A percentile compares a stretch with the other conserved stretches of the same genome.
Evolutionary conservation across 1,139 yeast species (phyloP).

Genomic region (Sugiyamaella grinbergsii): DNA sequence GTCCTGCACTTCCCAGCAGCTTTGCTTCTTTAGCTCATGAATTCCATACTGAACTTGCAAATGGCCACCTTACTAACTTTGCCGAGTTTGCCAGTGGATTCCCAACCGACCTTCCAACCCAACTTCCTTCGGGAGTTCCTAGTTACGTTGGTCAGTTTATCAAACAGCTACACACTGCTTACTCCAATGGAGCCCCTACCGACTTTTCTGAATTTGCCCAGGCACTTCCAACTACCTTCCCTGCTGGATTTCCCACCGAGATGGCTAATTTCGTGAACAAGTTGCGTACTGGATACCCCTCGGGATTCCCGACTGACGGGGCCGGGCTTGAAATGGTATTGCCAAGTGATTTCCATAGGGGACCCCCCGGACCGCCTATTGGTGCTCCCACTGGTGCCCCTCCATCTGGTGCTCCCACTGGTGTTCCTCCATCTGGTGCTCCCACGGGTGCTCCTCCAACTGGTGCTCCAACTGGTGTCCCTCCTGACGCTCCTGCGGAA

Average conservation of each 20-base stretch:
- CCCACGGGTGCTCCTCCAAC: not conserved
- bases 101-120: conserved; percentile 5
- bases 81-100: conserved; percentile 8
- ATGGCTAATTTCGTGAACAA: not conserved
- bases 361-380: not conserved
- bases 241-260: conserved; percentile 5
- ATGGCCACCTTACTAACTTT: conserved; percentile 5
- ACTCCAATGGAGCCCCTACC: conserved; percentile 3
- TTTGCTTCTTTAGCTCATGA: conserved; percentile 1
- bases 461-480: not conserved
- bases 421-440: not conserved
- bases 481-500: not conserved
- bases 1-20: not conserved
- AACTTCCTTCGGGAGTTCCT: conserved; percentile 5
- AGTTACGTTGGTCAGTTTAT: conserved; percentile 6
- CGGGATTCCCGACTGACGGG: not conserved
- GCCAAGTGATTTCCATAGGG: not conserved
- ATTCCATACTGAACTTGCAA: not conserved
- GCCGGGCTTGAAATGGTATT: not conserved
- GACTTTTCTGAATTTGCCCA: not conserved
- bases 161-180: conserved; percentile 2
- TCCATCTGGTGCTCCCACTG: not conserved
- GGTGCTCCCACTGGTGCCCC: not conserved
- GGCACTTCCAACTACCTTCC: conserved; percentile 7
- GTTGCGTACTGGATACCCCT: not conserved